Evolutionary conservation across 768 basidiomycete genomes (phyloP), one percentile per base, ranked within the genome.

Genomic region (Cubamyces lactineus): DNA sequence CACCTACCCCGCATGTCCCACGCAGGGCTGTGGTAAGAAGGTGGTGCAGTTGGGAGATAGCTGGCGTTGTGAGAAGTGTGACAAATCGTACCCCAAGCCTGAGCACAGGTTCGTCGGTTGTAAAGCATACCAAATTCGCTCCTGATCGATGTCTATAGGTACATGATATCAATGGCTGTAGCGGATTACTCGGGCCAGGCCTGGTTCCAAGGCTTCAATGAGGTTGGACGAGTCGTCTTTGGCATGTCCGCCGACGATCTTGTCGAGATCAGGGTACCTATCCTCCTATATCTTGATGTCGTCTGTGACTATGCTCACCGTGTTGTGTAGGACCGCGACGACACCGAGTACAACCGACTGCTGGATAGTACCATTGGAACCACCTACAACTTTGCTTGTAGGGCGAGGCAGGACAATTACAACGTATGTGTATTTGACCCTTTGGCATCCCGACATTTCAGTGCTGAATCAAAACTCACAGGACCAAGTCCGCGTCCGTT

Each of bases 51-150:
- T 80, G 19, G 81, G 80, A n/a, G 81, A 79, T 45, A 81, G 79
- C n/a, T 98, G 94, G 94, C 78, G 84, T 47, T 98, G 97, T 73
- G 97, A 98, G 72, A 98, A 95, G 75, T 98, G 96, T 72, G 85
- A 91, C 53, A 84, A 82, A 72, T 82, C 74, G 24, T 90, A 83
- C 69, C 79, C 82, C 1, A 78, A 81, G 34, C 95, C 96, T 3
- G 85, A 92, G 66, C 82, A 94, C 71, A 82, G 96, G 96, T 96
- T 66, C 63, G 85, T 79, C 6, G 2, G 24, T 2, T 6, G 13
- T 21, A 1, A 2, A 17, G 52, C 50, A 28, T 12, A 23, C 54
- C 49, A 24, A 39, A 9, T 1, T 8, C 21, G 57, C 38, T 24
- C 16, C 8, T 61, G 49, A 61, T 66, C 59, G 28, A 26, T 41